phyloP scores from a whole-genome alignment of 23 red algal species.

The Pyropia haitanensis region DNA sequence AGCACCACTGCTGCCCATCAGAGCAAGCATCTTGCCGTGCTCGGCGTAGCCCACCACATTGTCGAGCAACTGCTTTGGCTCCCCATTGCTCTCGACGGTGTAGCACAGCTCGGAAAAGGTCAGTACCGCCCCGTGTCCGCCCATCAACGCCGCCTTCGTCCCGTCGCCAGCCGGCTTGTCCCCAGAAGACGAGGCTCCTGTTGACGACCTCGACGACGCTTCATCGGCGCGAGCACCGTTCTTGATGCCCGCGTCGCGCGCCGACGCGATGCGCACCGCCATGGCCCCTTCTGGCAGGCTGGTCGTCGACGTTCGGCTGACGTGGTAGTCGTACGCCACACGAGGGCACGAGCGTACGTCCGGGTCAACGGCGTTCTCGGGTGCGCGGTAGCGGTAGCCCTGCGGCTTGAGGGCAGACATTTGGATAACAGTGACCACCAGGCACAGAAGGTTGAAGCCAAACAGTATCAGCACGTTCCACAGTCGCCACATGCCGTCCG shows the following conservation, averaged over 20 bases:
- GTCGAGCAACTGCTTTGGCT: conserved; percentile 42
- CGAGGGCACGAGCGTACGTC: too few relatives aligned
- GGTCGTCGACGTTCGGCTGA: too few relatives aligned
- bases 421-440: conserved; percentile 6
- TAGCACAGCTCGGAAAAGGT: conserved; percentile 41
- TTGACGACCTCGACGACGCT: too few relatives aligned
- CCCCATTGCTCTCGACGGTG: conserved; percentile 21
- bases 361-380: too few relatives aligned
- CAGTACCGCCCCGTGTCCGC: neutral
- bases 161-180: too few relatives aligned
- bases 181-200: too few relatives aligned
- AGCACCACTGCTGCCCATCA: conserved; percentile 75
- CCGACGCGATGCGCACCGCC: too few relatives aligned
- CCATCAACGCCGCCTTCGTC: too few relatives aligned
- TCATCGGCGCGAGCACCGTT: too few relatives aligned
- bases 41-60: conserved; percentile 44
- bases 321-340: too few relatives aligned
- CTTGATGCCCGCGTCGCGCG: too few relatives aligned
- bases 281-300: too few relatives aligned
- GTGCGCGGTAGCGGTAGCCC: conserved; percentile 11
- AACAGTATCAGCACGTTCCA: conserved; percentile 52
- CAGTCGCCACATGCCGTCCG: conserved; percentile 34
- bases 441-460: conserved; percentile 34
- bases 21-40: conserved; percentile 46
- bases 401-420: conserved; percentile 20